A percentile compares a stretch with the other conserved stretches of the same genome.
Conservation (phyloP, 306 rosid genomes). For the Trifolium dubium region DNA sequence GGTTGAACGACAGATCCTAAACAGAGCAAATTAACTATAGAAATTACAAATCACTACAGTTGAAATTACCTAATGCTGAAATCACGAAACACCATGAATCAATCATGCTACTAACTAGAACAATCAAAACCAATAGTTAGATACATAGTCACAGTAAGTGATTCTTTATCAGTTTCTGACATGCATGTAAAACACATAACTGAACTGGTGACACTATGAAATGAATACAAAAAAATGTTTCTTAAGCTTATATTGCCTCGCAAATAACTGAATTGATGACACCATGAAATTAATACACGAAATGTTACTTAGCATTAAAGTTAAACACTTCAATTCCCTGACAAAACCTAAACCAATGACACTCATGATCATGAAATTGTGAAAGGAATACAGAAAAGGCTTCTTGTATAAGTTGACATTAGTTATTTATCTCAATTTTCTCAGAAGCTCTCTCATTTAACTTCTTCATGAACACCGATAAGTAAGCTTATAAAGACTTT, state of each 20-base stretch:
- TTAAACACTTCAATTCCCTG: slow-evolving; percentile 2
- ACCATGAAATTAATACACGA: background rate
- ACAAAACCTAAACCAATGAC: background rate
- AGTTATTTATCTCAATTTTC: background rate
- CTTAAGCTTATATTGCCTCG: slow-evolving; percentile 7
- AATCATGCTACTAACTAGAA: background rate
- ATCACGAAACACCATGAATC: slow-evolving; percentile 14
- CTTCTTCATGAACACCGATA: background rate
- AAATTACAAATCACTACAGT: background rate
- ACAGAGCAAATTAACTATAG: background rate
- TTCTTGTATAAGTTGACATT: background rate
- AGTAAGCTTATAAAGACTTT: background rate
- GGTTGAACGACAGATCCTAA: slow-evolving; percentile 9
- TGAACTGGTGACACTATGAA: background rate
- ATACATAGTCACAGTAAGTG: background rate
- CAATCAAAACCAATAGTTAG: background rate
- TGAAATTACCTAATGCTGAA: background rate
- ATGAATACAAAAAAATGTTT: background rate
- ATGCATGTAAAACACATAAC: slow-evolving; percentile 13
- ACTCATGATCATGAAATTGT: background rate
- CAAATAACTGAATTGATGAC: background rate
- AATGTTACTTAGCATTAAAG: slow-evolving; percentile 9
- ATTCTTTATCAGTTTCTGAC: background rate
- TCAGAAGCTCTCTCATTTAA: background rate
- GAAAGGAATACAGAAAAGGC: background rate